Percentiles rank a stretch among this genome's conserved stretches.
These are phyloP conservation scores for Globisporangium ultimum DNA, from an alignment of 352 stramenopile species.

Conservation along the genomic window DNA sequence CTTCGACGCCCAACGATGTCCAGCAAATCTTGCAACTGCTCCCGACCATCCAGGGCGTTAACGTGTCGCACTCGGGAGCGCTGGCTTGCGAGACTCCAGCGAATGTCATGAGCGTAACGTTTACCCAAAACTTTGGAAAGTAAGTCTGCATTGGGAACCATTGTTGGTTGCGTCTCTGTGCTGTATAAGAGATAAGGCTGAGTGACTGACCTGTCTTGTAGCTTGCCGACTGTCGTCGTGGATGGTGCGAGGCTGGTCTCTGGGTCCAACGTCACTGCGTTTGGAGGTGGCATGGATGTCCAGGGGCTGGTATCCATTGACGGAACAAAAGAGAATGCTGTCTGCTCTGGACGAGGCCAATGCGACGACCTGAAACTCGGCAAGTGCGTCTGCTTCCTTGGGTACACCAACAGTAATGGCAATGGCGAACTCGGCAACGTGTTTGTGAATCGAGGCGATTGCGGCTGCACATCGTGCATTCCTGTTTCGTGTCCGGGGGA, in stretches of 20 bases:
- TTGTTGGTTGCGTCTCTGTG: background rate
- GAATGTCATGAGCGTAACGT: constrained; percentile 68
- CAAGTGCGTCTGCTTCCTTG: constrained; percentile 53
- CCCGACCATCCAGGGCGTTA: constrained; percentile 48
- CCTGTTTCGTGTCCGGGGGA: constrained; percentile 64
- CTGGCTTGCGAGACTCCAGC: constrained; percentile 58
- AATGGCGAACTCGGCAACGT: constrained; percentile 41
- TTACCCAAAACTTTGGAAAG: constrained; percentile 81
- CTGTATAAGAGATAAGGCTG: background rate
- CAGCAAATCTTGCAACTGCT: constrained; percentile 40
- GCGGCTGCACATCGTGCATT: constrained; percentile 51
- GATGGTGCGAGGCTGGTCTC: constrained; percentile 27
- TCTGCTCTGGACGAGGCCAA: constrained; percentile 61
- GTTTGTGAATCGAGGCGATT: constrained; percentile 61
- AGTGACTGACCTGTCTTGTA: constrained; percentile 9
- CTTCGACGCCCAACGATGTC: constrained; percentile 24
- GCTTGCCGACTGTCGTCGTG: constrained; percentile 53
- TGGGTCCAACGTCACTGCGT: constrained; percentile 29
- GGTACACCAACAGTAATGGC: constrained; percentile 67
- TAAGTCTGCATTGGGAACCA: constrained; percentile 24
- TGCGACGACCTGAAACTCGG: constrained; percentile 62
- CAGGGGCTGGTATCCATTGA: constrained; percentile 36
- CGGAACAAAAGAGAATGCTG: constrained; percentile 64
- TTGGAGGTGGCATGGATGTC: constrained; percentile 19
- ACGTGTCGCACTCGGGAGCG: constrained; percentile 46